A percentile compares a stretch with the other conserved stretches of the same genome.
These are phyloP conservation scores for Zoysia matrella DNA, from an alignment of 202 grass and related monocot genomes.

Conservation along the genomic window DNA sequence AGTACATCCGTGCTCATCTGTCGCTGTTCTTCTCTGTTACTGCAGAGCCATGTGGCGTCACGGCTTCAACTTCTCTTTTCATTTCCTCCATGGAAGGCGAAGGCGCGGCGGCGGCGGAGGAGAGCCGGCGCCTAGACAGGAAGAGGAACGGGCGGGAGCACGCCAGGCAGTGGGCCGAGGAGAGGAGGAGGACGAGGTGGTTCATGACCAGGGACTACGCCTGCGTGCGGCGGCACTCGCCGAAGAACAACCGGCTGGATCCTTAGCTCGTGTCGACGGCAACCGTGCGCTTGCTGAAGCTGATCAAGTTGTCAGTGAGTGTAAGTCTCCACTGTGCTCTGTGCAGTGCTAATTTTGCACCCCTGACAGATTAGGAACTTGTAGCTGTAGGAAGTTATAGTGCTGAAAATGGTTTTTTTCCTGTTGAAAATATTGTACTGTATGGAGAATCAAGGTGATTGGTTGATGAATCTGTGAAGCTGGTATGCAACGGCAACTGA, in stretches of 20 bases:
- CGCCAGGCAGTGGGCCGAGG: constrained; percentile 47
- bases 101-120: neutral
- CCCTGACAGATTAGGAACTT: constrained; percentile 31
- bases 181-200: constrained; percentile 60
- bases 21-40: neutral
- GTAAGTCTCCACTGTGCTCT: constrained; percentile 30
- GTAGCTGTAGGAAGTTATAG: neutral
- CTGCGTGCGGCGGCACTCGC: constrained; percentile 41
- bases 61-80: neutral
- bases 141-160: constrained; percentile 43
- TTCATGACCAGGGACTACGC: constrained; percentile 63
- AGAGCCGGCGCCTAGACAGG: constrained; percentile 4
- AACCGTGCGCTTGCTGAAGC: neutral
- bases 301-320: neutral
- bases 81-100: constrained; percentile 38
- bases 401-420: neutral
- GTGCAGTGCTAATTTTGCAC: constrained; percentile 19
- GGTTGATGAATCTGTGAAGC: neutral
- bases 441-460: neutral
- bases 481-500: neutral
- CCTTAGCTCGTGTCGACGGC: constrained; percentile 12
- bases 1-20: constrained; percentile 7
- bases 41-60: neutral
- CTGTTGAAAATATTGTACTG: neutral
- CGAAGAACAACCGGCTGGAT: constrained; percentile 50